Base-by-base conservation (phyloP, 2,329 filamentous ascomycete genomes). In the Chaetomium sp. region DNA sequence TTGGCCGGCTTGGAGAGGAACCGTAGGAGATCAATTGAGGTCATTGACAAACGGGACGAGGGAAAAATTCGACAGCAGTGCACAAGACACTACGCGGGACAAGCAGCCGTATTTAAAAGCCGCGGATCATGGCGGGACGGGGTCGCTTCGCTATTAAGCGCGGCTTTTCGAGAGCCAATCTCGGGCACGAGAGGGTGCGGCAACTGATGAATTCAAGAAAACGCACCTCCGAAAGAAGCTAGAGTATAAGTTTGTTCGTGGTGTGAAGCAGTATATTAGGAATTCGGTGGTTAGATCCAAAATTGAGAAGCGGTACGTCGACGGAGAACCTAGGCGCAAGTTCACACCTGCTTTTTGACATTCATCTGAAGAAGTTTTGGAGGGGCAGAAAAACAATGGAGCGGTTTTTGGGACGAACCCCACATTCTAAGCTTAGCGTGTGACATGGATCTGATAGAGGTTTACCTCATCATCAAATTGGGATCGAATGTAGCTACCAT, bases 1-100 rank as follows among this genome's bases (percentile, higher is more conserved):
- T 95, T 95, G 74, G 89, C 89, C 71, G 90, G 90, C 80, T 94
- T 94, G 71, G 89, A 95, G 67, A 96, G 84, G 79, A 95, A 94
- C 77, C 90, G 88, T 71, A 95, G 84, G 70, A 95, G 85, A 76
- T 95, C 89, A 77, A 86, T 88, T 74, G 82, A 86, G 87, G 84
- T 91, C 91, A 96, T 96, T 86, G 58, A 58, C 54, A 47, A 58
- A 55, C 57, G 63, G 61, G 61, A 62, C 59, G 54, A 58, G 56
- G 58, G 48, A 37, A 53, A 33, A 19, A 4, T 19, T 52, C 36
- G 32, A 32, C 45, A n/a, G 37, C 36, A 50, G 45, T 40, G 50
- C 49, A 52, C 32, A 27, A 32, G 11, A 44, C 35, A 52, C 41
- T 53, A 42, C 53, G 55, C 43, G 45, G 27, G 52, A 33, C 36